Conservation (phyloP, 495 filamentous ascomycete species). For the Talaromyces nanjingensis region DNA sequence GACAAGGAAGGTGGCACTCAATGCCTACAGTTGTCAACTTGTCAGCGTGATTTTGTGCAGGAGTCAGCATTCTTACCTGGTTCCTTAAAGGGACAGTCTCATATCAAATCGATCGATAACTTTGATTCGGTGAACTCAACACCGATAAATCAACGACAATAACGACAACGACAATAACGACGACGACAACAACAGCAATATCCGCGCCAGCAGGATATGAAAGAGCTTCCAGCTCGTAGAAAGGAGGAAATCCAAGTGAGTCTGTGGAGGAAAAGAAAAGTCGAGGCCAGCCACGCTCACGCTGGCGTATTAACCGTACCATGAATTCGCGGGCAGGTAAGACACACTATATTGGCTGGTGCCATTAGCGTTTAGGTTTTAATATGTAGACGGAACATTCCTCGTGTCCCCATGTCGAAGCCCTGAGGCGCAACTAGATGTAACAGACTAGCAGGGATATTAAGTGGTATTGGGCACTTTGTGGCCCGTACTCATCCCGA, state of each 20-base stretch:
- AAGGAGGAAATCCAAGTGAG: neutral
- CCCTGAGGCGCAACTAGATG: constrained; percentile 1
- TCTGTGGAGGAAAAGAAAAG: neutral
- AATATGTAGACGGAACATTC: neutral
- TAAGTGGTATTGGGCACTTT: neutral
- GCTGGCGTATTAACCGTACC: neutral
- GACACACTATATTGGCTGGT: constrained; percentile 1
- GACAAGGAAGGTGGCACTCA: constrained; percentile 5
- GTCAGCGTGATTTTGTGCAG: neutral
- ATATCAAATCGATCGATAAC: neutral
- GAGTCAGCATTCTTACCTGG: neutral
- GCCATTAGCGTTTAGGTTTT: neutral
- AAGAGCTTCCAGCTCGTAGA: constrained; percentile 2
- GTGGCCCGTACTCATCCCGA: neutral
- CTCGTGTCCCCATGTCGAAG: neutral
- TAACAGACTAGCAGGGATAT: neutral
- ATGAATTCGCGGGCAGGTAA: constrained; percentile 1
- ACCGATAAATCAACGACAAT: neutral
- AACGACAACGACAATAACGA: neutral
- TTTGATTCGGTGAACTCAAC: neutral
- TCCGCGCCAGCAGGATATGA: constrained; percentile 2
- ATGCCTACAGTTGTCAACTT: neutral
- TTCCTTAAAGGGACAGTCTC: neutral
- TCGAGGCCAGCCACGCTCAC: neutral
- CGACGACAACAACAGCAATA: neutral